Base-by-base conservation (phyloP, 225 moss, liverwort and hornwort genomes). In the Ulota crispa region DNA sequence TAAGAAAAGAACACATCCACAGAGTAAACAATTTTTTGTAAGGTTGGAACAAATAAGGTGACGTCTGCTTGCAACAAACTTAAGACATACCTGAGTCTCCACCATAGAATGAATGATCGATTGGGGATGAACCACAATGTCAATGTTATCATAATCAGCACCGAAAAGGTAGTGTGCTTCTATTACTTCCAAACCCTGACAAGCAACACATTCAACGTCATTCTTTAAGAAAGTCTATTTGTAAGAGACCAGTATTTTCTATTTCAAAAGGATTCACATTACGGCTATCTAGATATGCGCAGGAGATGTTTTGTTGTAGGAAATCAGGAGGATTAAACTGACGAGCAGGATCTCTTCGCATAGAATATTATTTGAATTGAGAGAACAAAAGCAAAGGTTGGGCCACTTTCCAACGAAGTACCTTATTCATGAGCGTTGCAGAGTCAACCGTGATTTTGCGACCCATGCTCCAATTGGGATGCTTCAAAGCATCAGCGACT, bases 401-500 rank as follows among this genome's bases (percentile, higher is more conserved):
- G 6, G 62, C 28, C 69, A 70, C 79, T 30, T 37, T 54, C 64
- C 64, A 32, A 64, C 16, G 39, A 23, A 52, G 23, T 54, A 96
- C 96, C 93, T 96, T 96, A 78, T 96, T 96, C 96, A 96, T 94
- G 20, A 96, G 84, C 9, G 96, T 96, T 28, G 96, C 96, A 61
- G 94, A 96, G 66, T 96, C 96, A 11, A 96, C 96, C 6, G 96
- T 96, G 18, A 96, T 94, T 89, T 96, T 96, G 34, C 91, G 92
- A 32, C 96, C 96, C 96, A 96, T 96, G 84, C 65, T 89, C 96
- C 96, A 96, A 85, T 96, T 96, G 75, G 96, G 96, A 82, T 96
- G 96, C 80, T 96, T 96, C 89, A 96, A 85, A 34, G 96, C 96
- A 83, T 96, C 96, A n/a, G 96, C 90, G 57, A 96, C 96, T 87